Base-by-base conservation (phyloP, 2,329 filamentous ascomycete genomes). In the Fusarium xylarioides region DNA sequence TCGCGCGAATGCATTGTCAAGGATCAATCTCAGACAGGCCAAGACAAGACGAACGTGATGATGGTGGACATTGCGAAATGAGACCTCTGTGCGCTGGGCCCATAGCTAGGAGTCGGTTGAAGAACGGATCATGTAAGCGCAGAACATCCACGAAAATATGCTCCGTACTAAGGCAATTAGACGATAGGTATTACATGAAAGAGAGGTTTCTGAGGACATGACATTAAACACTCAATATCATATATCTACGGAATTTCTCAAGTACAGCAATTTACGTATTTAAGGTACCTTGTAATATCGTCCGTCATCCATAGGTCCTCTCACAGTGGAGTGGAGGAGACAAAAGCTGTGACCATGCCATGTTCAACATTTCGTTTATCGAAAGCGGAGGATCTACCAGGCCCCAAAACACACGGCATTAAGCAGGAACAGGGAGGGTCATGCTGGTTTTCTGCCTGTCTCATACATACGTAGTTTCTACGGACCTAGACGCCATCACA, bases 361-460 rank as follows among this genome's bases (percentile, higher is more conserved):
- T 68, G 52, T 44, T 70, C 42, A 55, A 44, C 49, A 32, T 56
- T 61, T 76, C 74, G 74, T 76, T 70, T 73, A 76, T 76, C 69
- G 69, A 66, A 72, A 62, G 68, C 67, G 71, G 71, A 74, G 71
- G 71, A 74, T 74, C 71, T 72, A 56, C 71, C 68, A 62, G 66
- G 38, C 52, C 58, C 63, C 57, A 55, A 62, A 70, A 54, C 52
- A 60, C 57, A 68, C 43, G 57, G 61, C 52, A 59, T 74, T 54
- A 30, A 50, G 42, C 57, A 65, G 43, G 59, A 62, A 57, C 63
- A 71, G 44, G 59, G 54, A 71, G 49, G 59, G 57, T 52, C 49
- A 52, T 35, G n/a, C 26, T 40, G n/a, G 19, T 28, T 46, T 46
- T 54, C 50, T 56, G 49, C 44, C 40, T 43, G 35, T 62, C 49